These are phyloP conservation scores for Microdochium bolleyi DNA, from an alignment of 2,329 filamentous ascomycete genomes.

Conservation along the genomic window DNA sequence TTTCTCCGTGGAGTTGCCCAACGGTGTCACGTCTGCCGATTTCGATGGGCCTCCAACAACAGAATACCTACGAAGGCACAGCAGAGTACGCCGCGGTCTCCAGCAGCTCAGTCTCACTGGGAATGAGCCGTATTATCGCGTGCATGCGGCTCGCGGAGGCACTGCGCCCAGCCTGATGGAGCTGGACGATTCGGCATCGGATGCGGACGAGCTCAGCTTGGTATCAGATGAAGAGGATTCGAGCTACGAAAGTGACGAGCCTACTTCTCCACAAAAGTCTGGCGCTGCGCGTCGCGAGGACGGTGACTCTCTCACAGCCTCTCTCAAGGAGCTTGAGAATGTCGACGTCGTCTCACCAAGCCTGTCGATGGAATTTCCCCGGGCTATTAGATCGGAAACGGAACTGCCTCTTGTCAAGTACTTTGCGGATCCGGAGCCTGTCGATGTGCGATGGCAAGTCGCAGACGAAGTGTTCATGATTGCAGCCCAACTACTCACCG, in stretches of 20 bases:
- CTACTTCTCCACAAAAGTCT: slow-evolving; percentile 41
- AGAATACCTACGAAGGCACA: slow-evolving; percentile 38
- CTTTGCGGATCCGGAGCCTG: slow-evolving; percentile 52
- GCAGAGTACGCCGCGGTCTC: slow-evolving; percentile 28
- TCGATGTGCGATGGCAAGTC: slow-evolving; percentile 32
- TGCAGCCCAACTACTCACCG: slow-evolving; percentile 63
- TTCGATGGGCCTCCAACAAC: slow-evolving; percentile 33
- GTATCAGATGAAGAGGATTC: slow-evolving; percentile 49
- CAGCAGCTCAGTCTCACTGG: slow-evolving; percentile 27
- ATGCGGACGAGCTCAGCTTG: slow-evolving; percentile 40
- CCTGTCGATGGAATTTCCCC: slow-evolving; percentile 39
- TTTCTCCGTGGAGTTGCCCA: slow-evolving; percentile 25
- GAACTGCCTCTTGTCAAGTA: slow-evolving; percentile 45
- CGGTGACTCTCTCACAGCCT: slow-evolving; percentile 41
- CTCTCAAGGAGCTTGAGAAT: slow-evolving; percentile 39
- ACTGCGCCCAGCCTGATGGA: slow-evolving; percentile 21
- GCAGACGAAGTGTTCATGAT: slow-evolving; percentile 56
- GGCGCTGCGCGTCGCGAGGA: slow-evolving; percentile 39
- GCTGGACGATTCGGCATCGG: slow-evolving; percentile 29
- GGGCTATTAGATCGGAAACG: slow-evolving; percentile 37
- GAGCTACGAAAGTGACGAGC: slow-evolving; percentile 40
- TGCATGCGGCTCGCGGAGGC: slow-evolving; percentile 17
- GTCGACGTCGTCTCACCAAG: slow-evolving; percentile 37
- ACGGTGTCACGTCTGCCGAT: slow-evolving; percentile 19
- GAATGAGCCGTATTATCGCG: slow-evolving; percentile 20